Percentiles rank a stretch among this genome's conserved stretches.
Evolutionary conservation across 371 early-diverging fungal genomes (phyloP).

Genomic region (Paraphysoderma sedebokerense): DNA sequence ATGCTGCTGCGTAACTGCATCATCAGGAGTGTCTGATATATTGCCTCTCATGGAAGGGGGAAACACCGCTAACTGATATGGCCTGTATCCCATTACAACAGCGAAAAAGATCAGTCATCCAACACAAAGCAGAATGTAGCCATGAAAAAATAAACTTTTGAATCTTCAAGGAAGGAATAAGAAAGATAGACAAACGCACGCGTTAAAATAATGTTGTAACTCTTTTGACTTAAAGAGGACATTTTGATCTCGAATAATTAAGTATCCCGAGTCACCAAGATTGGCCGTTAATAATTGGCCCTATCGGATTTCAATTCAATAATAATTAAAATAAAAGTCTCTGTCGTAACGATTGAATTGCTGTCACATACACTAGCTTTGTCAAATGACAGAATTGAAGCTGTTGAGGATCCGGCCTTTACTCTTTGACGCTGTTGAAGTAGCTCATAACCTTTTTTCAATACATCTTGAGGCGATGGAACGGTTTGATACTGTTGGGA

Average conservation of each 20-base stretch:
- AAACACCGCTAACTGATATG: slow-evolving; percentile 1
- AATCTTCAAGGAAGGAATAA: background rate
- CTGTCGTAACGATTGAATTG: background rate
- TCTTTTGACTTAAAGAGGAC: slow-evolving; percentile 4
- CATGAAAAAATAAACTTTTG: background rate
- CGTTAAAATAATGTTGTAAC: slow-evolving; percentile 10
- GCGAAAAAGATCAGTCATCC: no score
- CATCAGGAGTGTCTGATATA: slow-evolving; percentile 3
- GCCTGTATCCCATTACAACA: no score
- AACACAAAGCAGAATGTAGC: background rate
- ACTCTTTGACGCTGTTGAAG: background rate
- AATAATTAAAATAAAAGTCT: background rate
- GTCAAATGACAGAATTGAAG: slow-evolving; percentile 5
- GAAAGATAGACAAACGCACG: no score
- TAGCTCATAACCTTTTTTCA: background rate
- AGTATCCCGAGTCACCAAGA: slow-evolving; percentile 8
- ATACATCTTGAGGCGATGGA: background rate
- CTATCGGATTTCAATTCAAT: background rate
- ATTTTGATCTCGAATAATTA: slow-evolving; percentile 1
- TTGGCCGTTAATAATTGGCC: slow-evolving; percentile 4
- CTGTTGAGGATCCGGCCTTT: slow-evolving; percentile 6
- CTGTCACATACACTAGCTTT: background rate
- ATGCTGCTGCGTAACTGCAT: background rate
- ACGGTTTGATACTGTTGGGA: no score
- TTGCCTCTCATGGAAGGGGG: slow-evolving; percentile 1